phyloP scores from a whole-genome alignment of 2,329 filamentous ascomycete species.

The Colletotrichum karsti region DNA sequence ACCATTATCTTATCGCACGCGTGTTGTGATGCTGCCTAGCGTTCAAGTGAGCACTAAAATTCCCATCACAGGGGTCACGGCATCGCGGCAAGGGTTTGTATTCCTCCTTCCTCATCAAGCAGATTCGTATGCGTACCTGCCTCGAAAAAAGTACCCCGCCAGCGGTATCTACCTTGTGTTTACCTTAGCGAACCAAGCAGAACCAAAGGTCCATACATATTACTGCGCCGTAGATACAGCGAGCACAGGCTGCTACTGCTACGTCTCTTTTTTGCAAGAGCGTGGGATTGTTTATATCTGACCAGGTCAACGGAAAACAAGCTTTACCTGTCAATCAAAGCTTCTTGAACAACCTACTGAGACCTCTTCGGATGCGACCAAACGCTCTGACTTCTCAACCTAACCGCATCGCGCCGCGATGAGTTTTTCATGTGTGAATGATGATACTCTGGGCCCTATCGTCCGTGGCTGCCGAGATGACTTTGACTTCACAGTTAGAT shows the following conservation, averaged over 20 bases:
- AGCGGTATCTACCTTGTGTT: too few species aligned
- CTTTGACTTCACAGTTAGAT: slow-evolving; percentile 60
- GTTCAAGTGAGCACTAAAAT: neutral
- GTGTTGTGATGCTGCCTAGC: neutral
- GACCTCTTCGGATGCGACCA: too few species aligned
- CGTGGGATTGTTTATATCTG: too few species aligned
- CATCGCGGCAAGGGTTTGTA: neutral
- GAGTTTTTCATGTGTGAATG: slow-evolving; percentile 34
- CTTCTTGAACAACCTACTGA: neutral
- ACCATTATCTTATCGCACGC: too few species aligned
- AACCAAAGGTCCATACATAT: too few species aligned
- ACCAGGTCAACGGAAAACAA: too few species aligned
- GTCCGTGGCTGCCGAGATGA: slow-evolving; percentile 55
- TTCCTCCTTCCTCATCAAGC: neutral
- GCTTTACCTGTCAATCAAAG: neutral
- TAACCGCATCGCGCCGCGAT: neutral
- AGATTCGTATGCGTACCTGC: too few species aligned
- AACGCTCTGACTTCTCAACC: neutral
- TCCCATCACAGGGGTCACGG: neutral
- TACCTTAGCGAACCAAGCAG: too few species aligned
- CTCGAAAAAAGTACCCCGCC: too few species aligned
- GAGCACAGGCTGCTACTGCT: too few species aligned
- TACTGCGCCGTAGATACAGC: too few species aligned
- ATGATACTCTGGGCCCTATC: slow-evolving; percentile 50
- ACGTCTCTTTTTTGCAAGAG: too few species aligned